These are phyloP conservation scores for Phlebopus sp. DNA, from an alignment of 1,284 basidiomycete species.

Conservation along the genomic window DNA sequence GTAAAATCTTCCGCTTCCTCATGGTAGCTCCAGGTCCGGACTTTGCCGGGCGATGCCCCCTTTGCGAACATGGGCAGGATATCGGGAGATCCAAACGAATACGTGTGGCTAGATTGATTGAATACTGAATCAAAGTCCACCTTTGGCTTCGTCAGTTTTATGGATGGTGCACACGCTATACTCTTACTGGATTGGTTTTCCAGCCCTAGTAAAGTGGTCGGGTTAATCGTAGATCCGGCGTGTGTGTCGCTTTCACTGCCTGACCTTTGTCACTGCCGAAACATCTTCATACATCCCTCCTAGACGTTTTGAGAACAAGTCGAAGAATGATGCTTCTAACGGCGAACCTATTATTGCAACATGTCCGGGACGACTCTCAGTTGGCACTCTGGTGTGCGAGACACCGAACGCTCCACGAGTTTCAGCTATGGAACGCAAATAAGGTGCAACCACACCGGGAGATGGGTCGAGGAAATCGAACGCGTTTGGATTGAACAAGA, in stretches of 20 bases:
- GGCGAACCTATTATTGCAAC: conserved; percentile 80
- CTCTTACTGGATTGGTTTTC: conserved; percentile 82
- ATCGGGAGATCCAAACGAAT: conserved; percentile 86
- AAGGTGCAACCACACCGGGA: conserved; percentile 71
- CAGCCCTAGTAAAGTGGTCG: conserved; percentile 55
- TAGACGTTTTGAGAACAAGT: conserved; percentile 24
- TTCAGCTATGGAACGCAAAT: conserved; percentile 67
- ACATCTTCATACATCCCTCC: conserved; percentile 93
- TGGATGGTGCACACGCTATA: neutral
- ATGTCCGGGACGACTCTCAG: conserved; percentile 86
- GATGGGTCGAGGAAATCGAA: conserved; percentile 52
- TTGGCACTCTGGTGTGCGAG: conserved; percentile 86
- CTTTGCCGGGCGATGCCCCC: conserved; percentile 69
- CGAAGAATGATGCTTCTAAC: neutral
- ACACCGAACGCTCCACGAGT: conserved; percentile 77
- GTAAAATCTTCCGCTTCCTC: conserved; percentile 84
- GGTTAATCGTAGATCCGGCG: conserved; percentile 7
- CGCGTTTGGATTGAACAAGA: conserved; percentile 66
- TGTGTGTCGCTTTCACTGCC: conserved; percentile 11
- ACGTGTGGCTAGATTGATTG: conserved; percentile 79
- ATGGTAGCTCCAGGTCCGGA: conserved; percentile 76
- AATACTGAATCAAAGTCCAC: conserved; percentile 89
- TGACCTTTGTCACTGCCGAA: conserved; percentile 82
- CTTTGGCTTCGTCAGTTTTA: conserved; percentile 33
- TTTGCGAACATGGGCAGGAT: conserved; percentile 87